These are phyloP conservation scores for Pythium sp. DNA, from an alignment of 352 stramenopile species.

Conservation along the genomic window DNA sequence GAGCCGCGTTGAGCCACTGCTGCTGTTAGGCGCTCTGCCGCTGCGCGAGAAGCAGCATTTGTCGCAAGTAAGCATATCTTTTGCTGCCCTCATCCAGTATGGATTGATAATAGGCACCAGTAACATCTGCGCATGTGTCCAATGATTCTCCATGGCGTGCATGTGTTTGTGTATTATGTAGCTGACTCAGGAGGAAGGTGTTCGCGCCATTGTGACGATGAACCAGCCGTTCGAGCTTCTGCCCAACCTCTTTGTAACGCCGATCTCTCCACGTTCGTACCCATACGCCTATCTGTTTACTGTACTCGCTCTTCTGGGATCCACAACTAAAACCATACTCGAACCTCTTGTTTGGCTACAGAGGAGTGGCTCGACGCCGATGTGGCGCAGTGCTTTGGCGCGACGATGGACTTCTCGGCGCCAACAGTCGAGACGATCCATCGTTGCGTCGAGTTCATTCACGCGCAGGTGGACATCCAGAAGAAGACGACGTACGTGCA, in stretches of 20 bases:
- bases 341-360: too few relatives aligned
- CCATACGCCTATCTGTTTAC: background rate
- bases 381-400: slow-evolving; percentile 61
- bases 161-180: slow-evolving; percentile 3
- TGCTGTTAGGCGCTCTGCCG: slow-evolving; percentile 72
- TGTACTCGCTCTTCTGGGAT: too few relatives aligned
- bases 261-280: slow-evolving; percentile 48
- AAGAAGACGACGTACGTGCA: slow-evolving; percentile 74
- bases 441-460: slow-evolving; percentile 62
- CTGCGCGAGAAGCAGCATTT: slow-evolving; percentile 58
- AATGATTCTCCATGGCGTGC: background rate
- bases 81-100: background rate
- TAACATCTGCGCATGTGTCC: background rate
- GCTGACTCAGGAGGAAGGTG: slow-evolving; percentile 54
- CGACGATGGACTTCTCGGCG: slow-evolving; percentile 64
- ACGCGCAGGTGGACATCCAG: slow-evolving; percentile 48
- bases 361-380: slow-evolving; percentile 48
- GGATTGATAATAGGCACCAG: background rate
- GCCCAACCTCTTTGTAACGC: slow-evolving; percentile 58
- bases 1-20: slow-evolving; percentile 55
- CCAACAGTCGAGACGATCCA: slow-evolving; percentile 63
- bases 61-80: slow-evolving; percentile 13
- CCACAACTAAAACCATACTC: too few relatives aligned
- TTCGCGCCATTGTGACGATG: slow-evolving; percentile 76
- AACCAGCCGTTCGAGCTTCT: slow-evolving; percentile 67